Conservation (phyloP, 83 land plant genomes). For the Diphasiastrum complanatum region DNA sequence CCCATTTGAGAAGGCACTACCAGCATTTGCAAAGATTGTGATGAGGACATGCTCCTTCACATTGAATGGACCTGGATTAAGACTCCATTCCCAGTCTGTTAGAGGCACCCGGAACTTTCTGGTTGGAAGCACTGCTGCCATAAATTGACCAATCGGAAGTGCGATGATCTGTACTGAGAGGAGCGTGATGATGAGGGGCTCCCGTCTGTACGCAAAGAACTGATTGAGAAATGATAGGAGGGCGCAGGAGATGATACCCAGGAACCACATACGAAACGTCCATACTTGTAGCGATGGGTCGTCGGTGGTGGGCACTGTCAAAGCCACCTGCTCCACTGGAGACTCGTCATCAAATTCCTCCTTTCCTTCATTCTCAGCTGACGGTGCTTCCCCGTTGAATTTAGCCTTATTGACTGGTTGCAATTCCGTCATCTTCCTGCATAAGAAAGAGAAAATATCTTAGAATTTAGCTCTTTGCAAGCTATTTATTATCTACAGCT, state of each 20-base stretch:
- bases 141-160: constrained; percentile 27
- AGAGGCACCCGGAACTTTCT: constrained; percentile 11
- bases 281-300: constrained; percentile 23
- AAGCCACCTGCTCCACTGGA: constrained; percentile 28
- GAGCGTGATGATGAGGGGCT: constrained; percentile 24
- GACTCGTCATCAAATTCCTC: constrained; percentile 29
- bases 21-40: constrained; percentile 36
- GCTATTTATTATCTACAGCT: too few relatives aligned
- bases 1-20: too few relatives aligned
- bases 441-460: too few relatives aligned
- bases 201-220: constrained; percentile 26
- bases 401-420: too few relatives aligned
- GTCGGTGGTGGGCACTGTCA: constrained; percentile 25
- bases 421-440: too few relatives aligned
- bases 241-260: constrained; percentile 21
- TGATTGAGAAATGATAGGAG: constrained; percentile 29
- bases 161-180: constrained; percentile 26
- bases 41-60: constrained; percentile 35
- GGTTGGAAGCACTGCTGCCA: constrained; percentile 27
- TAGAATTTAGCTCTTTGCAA: too few relatives aligned
- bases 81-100: constrained; percentile 9
- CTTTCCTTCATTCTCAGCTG: too few relatives aligned
- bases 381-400: too few relatives aligned
- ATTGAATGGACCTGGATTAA: constrained; percentile 35
- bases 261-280: constrained; percentile 37